These are phyloP conservation scores for Pezicula carpinea DNA, from an alignment of 2,329 filamentous ascomycete species.

Conservation along the genomic window DNA sequence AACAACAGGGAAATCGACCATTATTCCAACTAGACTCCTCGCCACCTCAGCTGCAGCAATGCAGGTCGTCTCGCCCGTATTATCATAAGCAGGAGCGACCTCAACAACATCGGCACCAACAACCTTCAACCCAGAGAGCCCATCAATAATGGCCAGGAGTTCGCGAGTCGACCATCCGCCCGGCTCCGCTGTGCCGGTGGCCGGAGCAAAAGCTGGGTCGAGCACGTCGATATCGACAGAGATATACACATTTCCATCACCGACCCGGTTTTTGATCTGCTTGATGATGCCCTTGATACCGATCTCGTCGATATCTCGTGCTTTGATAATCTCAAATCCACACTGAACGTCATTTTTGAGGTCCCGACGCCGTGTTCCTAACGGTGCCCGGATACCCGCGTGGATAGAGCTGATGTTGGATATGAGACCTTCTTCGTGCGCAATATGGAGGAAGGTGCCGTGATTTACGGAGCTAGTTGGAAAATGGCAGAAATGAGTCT, in stretches of 20 bases:
- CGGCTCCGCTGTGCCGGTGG: constrained; percentile 38
- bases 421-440: constrained; percentile 31
- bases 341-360: constrained; percentile 28
- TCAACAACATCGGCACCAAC: constrained; percentile 58
- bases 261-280: constrained; percentile 41
- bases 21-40: constrained; percentile 38
- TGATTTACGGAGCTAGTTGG: constrained; percentile 2
- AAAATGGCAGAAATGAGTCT: too few relatives aligned
- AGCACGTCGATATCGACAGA: constrained; percentile 47
- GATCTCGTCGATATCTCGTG: constrained; percentile 43
- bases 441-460: constrained; percentile 10
- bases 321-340: constrained; percentile 53
- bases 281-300: constrained; percentile 39
- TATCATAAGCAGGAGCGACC: constrained; percentile 58
- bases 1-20: constrained; percentile 32
- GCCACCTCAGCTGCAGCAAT: constrained; percentile 47
- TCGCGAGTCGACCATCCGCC: constrained; percentile 59
- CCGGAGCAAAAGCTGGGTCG: constrained; percentile 45
- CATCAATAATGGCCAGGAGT: constrained; percentile 59
- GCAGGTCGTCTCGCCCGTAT: constrained; percentile 51
- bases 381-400: constrained; percentile 9
- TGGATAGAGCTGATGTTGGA: constrained; percentile 41
- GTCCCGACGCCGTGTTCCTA: too few relatives aligned
- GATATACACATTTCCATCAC: constrained; percentile 47
- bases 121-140: constrained; percentile 50